Evolutionary conservation across 2,329 filamentous ascomycete genomes (phyloP).

Genomic region (Curvularia lunata): DNA sequence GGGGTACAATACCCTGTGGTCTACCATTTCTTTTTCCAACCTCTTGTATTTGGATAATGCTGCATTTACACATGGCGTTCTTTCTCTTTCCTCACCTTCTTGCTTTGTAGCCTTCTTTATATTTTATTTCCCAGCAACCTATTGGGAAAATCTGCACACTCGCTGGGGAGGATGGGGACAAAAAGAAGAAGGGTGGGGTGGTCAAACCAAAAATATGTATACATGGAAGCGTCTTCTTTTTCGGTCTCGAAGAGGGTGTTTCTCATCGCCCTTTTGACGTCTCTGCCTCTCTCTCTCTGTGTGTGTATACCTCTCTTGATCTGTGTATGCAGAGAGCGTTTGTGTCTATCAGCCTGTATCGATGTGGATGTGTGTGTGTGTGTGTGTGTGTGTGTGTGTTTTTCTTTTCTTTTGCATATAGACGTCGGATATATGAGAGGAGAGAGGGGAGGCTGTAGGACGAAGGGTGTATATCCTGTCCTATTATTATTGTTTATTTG

Average conservation of each 20-base stretch:
- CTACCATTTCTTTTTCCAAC: not conserved
- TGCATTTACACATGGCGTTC: conserved; percentile 13
- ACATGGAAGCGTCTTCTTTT: not conserved
- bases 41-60: not conserved
- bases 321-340: not conserved
- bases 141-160: not conserved
- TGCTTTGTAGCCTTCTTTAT: not conserved
- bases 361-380: not conserved
- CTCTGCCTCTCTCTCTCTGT: too few relatives aligned
- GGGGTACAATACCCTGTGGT: not conserved
- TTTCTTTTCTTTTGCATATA: not conserved
- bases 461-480: too few relatives aligned
- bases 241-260: too few relatives aligned
- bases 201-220: not conserved
- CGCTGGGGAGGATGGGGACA: not conserved
- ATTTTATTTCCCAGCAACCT: not conserved
- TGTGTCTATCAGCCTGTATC: not conserved
- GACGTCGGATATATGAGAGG: not conserved
- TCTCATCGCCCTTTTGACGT: too few relatives aligned
- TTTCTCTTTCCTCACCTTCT: not conserved
- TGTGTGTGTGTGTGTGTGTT: not conserved
- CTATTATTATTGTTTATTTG: too few relatives aligned
- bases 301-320: not conserved
- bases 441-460: too few relatives aligned
- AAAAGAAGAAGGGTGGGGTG: too few relatives aligned